A percentile compares a stretch with the other conserved stretches of the same genome.
Evolutionary conservation across 164 flowering plant genomes (phyloP).

Genomic region (Nelumbo lutea): DNA sequence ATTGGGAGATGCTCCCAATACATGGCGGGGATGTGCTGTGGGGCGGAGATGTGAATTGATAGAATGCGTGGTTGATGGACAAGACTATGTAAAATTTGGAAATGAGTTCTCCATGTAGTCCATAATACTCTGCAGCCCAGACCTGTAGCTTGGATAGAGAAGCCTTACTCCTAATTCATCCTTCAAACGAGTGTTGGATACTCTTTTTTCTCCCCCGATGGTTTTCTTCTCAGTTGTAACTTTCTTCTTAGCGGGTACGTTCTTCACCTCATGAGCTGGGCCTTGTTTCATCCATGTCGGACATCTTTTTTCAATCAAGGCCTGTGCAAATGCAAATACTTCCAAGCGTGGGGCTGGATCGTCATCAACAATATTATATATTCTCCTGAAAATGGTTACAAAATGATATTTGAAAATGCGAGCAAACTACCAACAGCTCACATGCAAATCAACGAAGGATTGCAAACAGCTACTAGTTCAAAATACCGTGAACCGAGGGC

Average conservation of each 20-base stretch:
- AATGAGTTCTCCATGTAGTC: constrained; percentile 22
- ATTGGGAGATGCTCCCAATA: no score
- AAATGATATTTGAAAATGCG: no score
- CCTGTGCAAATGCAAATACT: constrained; percentile 64
- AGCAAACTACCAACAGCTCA: no score
- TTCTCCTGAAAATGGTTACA: constrained; percentile 37
- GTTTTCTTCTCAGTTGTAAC: background rate
- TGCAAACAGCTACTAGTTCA: no score
- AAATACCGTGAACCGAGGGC: no score
- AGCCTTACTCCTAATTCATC: constrained; percentile 63
- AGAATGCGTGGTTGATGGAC: no score
- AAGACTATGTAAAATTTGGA: no score
- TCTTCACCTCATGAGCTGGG: background rate
- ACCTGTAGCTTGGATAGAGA: constrained; percentile 62
- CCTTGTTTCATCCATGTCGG: constrained; percentile 29
- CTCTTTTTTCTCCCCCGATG: constrained; percentile 54
- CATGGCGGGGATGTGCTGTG: no score
- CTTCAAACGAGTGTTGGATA: constrained; percentile 68
- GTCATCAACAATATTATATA: constrained; percentile 83
- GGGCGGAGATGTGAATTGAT: no score
- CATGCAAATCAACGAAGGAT: no score
- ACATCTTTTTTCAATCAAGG: constrained; percentile 53
- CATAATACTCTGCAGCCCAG: constrained; percentile 63
- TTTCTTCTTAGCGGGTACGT: constrained; percentile 7
- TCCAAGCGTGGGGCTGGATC: constrained; percentile 75